Base-by-base conservation (phyloP, 257 asterid species). In the Solanum peruvianum region DNA sequence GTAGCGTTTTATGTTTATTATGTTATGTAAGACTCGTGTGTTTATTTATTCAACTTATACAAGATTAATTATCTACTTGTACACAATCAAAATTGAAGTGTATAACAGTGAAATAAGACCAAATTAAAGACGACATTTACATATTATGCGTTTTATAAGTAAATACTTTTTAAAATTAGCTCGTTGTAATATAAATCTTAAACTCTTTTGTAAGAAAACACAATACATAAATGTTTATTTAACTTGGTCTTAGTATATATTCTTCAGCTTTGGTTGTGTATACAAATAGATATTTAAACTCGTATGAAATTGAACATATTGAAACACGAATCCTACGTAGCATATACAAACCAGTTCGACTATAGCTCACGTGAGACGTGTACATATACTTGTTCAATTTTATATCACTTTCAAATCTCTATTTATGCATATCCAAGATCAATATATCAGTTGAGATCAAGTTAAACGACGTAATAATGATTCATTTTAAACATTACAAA, bases 71-170 rank as follows among this genome's bases (percentile, higher is more conserved):
- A 21, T 16, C 0, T 16, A 52, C 1, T 16, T 16, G 0, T 52
- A 0, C 23, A 52, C 0, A 52, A 0, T 3, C 3, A 52, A 52
- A 52, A 0, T 52, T 52, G 0, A 49, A 49, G 21, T 2, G 9
- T 0, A 1, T 49, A 49, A 15, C 1, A 2, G 23, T 6, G 60
- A 52, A 52, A 2, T 52, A 1, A 0, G 0, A 52, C 9, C 1
- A 52, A 52, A 0, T 16, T 52, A 52, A 2, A 49, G 1, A 5
- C 3, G 23, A 15, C 60, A 49, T 49, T 0, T 49, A 49, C 0
- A 49, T 31, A 31, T 31, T 49, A 49, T 49, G 3, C 9, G 1
- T 66, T 27, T 66, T 66, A 27, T 66, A 27, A 12, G 10, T 25
- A 25, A 8, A 31, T 29, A 31, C 20, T 16, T 10, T 70, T 16